Percentiles rank a stretch among this genome's conserved stretches.
Evolutionary conservation across 495 filamentous ascomycete species (phyloP).

Genomic region (Podospora pseudocomata): DNA sequence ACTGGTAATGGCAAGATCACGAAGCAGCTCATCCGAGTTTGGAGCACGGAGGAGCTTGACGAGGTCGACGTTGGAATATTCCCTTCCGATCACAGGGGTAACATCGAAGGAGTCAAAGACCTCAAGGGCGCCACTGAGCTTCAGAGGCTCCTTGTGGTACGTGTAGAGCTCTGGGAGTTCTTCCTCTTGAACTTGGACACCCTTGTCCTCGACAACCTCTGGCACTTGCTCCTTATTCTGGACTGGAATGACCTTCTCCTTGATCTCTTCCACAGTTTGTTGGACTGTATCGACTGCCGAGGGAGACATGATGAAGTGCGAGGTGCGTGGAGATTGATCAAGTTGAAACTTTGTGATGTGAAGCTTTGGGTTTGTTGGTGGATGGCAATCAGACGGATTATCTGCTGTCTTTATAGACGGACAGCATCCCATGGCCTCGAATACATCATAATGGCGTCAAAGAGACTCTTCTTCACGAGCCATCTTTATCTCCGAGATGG

Average conservation of each 20-base stretch:
- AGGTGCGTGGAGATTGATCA: not conserved
- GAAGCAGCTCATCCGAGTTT: constrained; percentile 62
- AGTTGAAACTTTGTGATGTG: not conserved
- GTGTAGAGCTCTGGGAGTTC: constrained; percentile 19
- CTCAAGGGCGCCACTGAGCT: constrained; percentile 53
- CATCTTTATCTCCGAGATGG: not conserved
- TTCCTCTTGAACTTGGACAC: constrained; percentile 2
- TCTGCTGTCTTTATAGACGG: not conserved
- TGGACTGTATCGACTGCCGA: constrained; percentile 29
- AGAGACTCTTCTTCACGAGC: not conserved
- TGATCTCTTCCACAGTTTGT: constrained; percentile 27
- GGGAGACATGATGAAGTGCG: constrained; percentile 27
- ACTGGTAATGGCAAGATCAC: constrained; percentile 58
- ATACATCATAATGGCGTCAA: not conserved
- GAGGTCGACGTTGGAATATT: constrained; percentile 58
- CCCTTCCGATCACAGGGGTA: constrained; percentile 64
- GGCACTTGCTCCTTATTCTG: constrained; percentile 12
- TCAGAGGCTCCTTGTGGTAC: constrained; percentile 42
- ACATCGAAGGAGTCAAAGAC: constrained; percentile 58
- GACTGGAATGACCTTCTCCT: constrained; percentile 27
- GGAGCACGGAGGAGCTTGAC: constrained; percentile 59
- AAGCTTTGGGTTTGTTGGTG: not conserved
- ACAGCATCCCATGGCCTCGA: not conserved
- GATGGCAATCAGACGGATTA: not conserved
- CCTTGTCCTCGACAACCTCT: not conserved